Base-by-base conservation (phyloP, 1,284 basidiomycete genomes). In the Pyrrhoderma noxium region DNA sequence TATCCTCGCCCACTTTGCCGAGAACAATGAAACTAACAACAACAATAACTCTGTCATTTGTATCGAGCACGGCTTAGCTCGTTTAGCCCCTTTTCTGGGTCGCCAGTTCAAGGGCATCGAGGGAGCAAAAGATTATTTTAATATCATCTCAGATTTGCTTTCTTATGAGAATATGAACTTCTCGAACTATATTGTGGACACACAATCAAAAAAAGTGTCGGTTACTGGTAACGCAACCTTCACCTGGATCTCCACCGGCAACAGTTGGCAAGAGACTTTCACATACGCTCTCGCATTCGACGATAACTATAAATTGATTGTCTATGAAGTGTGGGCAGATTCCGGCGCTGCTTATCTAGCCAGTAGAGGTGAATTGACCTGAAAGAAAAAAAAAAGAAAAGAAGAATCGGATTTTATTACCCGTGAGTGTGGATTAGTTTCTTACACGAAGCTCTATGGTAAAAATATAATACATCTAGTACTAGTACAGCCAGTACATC, bases 321-420 rank as follows among this genome's bases (percentile, higher is more conserved):
- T 72, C 43, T 82, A 80, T 67, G 75, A 84, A 60, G 72, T 85
- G 0, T 85, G 81, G 81, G 79, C 78, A 11, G 82, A 85, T 62
- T 76, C 80, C 3, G 81, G 79, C 8, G 75, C 80, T 7, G 74
- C 77, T 13, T 81, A 81, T 62, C 69, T 84, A 27, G 80, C 80
- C 4, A 70, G 74, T 31, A 67, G 63, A 37, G 79, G 82, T n/a
- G 60, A 69, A 59, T 60, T 80, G 39, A 43, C 38, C 9, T 47
- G 25, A 41, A 9, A 13, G 22, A 11, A 21, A 31, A 5, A 31
- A 5, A 31, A 31, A 31, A 31, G 5, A 31, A 31, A 31, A 31
- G 5, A 31, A 31, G 11, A 11, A 31, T 11, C 5, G 5, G 27
- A 31, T 5, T 31, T 5, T 21, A n/a, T 9, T 22, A 18, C 25